Evolutionary conservation across 305 asterid genomes (phyloP), one percentile per base, ranked within the genome.

Genomic region (Fraxinus sp.): DNA sequence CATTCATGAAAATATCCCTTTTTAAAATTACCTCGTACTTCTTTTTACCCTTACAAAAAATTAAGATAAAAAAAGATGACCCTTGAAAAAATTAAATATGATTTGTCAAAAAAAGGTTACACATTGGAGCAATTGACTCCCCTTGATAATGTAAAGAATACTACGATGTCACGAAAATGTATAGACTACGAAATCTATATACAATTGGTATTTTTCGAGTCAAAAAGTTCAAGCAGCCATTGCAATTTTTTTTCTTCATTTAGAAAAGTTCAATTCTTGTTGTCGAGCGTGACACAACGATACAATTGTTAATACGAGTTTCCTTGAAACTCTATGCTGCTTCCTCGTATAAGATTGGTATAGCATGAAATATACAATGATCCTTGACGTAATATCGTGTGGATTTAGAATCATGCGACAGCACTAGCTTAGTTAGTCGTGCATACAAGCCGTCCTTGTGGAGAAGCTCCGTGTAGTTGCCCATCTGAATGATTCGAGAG

Each of bases 391-490:
- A 80, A 16, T 30, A 55, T 28, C 6, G 33, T 64, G 52, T 5
- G 18, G 77, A 55, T 37, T 5, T 9, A 22, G 14, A 26, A 77
- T 91, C 89, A 93, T 57, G 92, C 95, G 78, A 94, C 93, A 75
- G 91, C 93, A 85, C 92, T 98, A 1, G 91, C 95, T 84, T 96
- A 35, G 39, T 5, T 5, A 35, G 39, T 5, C 39, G 6, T 35
- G 39, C 39, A 35, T 35, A 35, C 39, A 35, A 35, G 39, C 8
- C 8, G 39, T 35, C 39, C 39, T 35, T 5, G 39, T 35, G 8
- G 39, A 35, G 39, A 6, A 35, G 39, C 39, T 5, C 8, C 7
- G 39, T 35, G 39, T 35, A 5, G 8, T 5, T 5, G 8, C 39
- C 39, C 39, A 5, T 35, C 8, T 5, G 8, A 35, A 35, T 35